Evolutionary conservation across 208 protist genomes (phyloP).

Genomic region (Naegleria lovaniensis): DNA sequence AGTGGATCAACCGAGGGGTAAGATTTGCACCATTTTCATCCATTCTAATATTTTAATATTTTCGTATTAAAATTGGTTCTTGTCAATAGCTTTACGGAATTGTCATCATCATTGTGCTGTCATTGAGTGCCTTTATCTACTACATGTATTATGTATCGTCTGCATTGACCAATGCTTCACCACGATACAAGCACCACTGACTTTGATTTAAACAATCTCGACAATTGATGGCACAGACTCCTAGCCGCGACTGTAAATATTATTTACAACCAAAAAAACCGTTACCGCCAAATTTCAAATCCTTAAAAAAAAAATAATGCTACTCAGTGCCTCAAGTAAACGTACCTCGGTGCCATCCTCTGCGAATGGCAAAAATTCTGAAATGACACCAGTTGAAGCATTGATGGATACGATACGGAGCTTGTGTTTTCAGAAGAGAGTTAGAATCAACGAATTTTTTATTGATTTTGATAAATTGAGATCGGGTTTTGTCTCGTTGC

Average conservation of each 20-base stretch:
- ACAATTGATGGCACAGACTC: too few species aligned
- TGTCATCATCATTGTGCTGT: not conserved
- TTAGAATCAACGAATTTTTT: conserved; percentile 66
- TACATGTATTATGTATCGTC: not conserved
- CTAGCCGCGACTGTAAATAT: too few species aligned
- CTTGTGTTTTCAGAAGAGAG: conserved; percentile 36
- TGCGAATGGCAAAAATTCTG: too few species aligned
- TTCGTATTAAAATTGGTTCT: too few species aligned
- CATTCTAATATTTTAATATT: too few species aligned
- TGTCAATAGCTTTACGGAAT: not conserved
- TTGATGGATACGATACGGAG: not conserved
- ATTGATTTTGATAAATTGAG: conserved; percentile 70
- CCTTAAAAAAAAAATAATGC: not conserved
- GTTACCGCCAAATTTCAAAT: not conserved
- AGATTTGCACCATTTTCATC: too few species aligned
- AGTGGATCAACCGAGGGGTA: too few species aligned
- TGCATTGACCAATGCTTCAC: not conserved
- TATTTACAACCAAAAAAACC: too few species aligned
- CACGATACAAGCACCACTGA: not conserved
- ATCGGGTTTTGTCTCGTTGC: conserved; percentile 53
- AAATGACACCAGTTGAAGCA: not conserved
- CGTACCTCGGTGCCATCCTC: too few species aligned
- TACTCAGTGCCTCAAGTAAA: not conserved
- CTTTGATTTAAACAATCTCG: too few species aligned
- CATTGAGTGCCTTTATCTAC: not conserved